Base-by-base conservation (phyloP, 2,329 filamentous ascomycete species). In the Colletotrichum sidae region DNA sequence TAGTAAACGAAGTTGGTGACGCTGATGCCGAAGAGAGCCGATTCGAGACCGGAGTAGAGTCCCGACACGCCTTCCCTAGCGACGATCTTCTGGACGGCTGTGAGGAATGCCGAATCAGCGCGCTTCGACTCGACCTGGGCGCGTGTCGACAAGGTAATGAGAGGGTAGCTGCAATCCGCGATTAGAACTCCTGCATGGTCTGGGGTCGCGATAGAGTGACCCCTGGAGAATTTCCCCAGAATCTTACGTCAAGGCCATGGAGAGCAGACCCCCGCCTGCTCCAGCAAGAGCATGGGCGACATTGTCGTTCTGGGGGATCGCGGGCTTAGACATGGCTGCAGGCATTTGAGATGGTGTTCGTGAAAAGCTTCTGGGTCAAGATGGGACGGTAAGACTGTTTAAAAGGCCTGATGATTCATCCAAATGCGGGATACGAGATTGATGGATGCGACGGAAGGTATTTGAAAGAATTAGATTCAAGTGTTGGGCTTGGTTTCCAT, bases 1-100 rank as follows among this genome's bases (percentile, higher is more conserved):
- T 99, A 99, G 86, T 99, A 99, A 52, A 99, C 95, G 77, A 99
- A 99, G 84, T 99, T 99, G 73, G 96, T 99, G 72, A 99, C 90
- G 79, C 92, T 96, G 83, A 99, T 98, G 77, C 96, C 96, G 79
- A 99, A 97, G 50, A 99, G 85, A 55, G 96, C 96, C 68, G 92
- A 96, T 78, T 97, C 93, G 65, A 99, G 88, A 46, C 96, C 96
- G 7, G 96, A 90, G 77, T 98, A 99, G 41, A 99, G 88, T 38
- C 96, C 96, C 2, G 88, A 83, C 61, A 97, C 82, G 72, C 96
- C 96, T 80, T 99, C 96, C 72, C 96, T 92, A 72, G 94, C 91
- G 69, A 99, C 86, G 76, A 99, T 98, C 73, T 90, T 89, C 72
- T 90, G 89, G 67, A 96, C 90, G 38, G 96, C 94, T 70, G 93